Evolutionary conservation across 768 basidiomycete species (phyloP), one percentile per base, ranked within the genome.

Genomic region (Tulasnella calospora): DNA sequence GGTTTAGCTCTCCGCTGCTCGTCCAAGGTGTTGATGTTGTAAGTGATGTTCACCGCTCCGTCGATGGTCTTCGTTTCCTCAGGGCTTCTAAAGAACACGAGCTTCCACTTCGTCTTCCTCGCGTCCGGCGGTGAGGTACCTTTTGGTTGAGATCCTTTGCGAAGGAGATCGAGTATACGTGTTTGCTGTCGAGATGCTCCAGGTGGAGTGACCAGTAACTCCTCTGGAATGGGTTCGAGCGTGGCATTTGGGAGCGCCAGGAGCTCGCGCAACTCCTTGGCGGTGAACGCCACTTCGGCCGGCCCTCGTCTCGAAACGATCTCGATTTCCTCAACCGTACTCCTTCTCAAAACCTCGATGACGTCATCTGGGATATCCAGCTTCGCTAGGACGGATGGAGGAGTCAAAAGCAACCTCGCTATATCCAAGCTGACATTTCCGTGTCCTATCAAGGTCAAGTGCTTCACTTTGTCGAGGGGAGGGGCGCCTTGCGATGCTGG

Each of bases 341-440:
- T 93, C 9, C 85, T 84, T 0, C 85, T 83, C 15, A 98, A 88
- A 15, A 91, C 88, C 0, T 90, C 88, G 8, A 98, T 86, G 0
- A 96, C 95, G 12, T 87, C 83, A 74, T 88, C 83, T 0, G 96
- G 95, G 27, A 98, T 88, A 83, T 98, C 96, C 78, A 93, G 94
- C 82, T 87, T 86, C 35, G 85, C 84, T 69, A 98, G 89, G 2
- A 86, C 84, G 23, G 88, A 85, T 0, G 91, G 88, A 2, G 89
- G 85, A 17, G 92, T 92, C 79, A 99, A 89, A 8, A 98, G 89
- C 83, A 98, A 94, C 6, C 96, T 89, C 0, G 96, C 95, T 36
- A 96, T 87, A 82, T 99, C 97, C 44, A 99, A 87, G 10, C 96
- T 92, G 77, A 99, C 96, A 81, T 99, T 98, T 15, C 97, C 97